Base-by-base conservation (phyloP, 2,329 filamentous ascomycete species). In the Diatrype stigma region DNA sequence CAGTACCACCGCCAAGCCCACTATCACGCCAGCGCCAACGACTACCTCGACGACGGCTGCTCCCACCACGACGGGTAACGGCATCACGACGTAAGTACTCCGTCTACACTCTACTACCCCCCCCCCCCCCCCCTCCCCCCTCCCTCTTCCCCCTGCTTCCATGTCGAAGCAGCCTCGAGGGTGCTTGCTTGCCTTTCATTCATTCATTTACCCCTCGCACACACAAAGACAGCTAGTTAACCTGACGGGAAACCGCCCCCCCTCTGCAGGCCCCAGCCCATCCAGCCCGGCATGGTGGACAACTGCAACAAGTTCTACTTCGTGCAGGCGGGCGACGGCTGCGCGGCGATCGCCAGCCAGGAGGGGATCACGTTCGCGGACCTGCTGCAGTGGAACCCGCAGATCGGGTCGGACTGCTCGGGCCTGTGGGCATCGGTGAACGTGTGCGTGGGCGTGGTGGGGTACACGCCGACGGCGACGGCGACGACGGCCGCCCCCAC, bases 381-480 rank as follows among this genome's bases (percentile, higher is more conserved):
- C 44, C 44, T 30, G 34, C 34, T 35, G 34, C 12, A 5, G 16
- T 48, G 34, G 34, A 48, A 48, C 37, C 46, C 46, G 21, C 21
- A 23, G 21, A 37, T 40, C n/a, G 17, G 22, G 28, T 28, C 22
- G n/a, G 34, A 34, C 19, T 48, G 34, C 46, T 26, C 35, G n/a
- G 46, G 46, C 17, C n/a, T 48, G 17, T 48, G 34, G 34, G 46
- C 46, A n/a, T 17, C 38, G 34, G 37, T 40, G 12, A 40, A 40
- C 37, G 34, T 38, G 7, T 48, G 34, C 37, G 37, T 48, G n/a
- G 46, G 34, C 22, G 23, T 26, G 22, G 38, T 45, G n/a, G 40
- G 40, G n/a, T 19, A n/a, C 48, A 22, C 26, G 26, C 42, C 40
- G 16, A 45, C 42, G n/a, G 42, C 47, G 21, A 28, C 38, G 19